Evolutionary conservation across 805 yeast species (phyloP).

Genomic region (Candida silvatica): DNA sequence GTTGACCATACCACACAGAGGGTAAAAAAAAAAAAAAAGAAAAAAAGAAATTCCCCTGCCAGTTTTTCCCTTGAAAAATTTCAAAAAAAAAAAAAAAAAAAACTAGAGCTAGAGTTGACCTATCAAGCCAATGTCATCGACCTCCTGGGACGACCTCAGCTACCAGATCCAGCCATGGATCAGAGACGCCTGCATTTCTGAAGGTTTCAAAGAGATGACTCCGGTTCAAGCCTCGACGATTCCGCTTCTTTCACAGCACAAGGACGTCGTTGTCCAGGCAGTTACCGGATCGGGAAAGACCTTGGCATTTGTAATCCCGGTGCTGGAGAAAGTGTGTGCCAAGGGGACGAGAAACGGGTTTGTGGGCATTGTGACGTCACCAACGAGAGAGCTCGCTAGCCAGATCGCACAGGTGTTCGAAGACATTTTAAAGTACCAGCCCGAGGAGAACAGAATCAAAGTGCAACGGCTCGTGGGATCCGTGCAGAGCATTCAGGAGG

Average conservation of each 20-base stretch:
- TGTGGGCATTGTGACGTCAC: conserved; percentile 65
- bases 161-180: conserved; percentile 63
- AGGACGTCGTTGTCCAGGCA: conserved; percentile 95
- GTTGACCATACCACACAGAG: no score
- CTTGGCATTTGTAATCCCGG: conserved; percentile 79
- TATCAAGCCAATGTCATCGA: conserved; percentile 25
- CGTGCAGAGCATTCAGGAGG: conserved; percentile 56
- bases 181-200: conserved; percentile 54
- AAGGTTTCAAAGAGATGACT: conserved; percentile 80
- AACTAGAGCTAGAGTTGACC: conserved; percentile 12
- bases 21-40: background rate
- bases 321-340: conserved; percentile 53
- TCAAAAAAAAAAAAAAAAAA: background rate
- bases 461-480: conserved; percentile 65
- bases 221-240: conserved; percentile 96
- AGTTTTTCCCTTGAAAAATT: no score
- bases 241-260: conserved; percentile 73
- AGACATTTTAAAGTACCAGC: conserved; percentile 47
- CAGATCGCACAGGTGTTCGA: conserved; percentile 67
- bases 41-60: no score
- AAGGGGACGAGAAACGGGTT: conserved; percentile 32
- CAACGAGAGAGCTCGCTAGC: conserved; percentile 54
- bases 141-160: conserved; percentile 52
- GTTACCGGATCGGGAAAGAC: conserved; percentile 99
- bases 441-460: conserved; percentile 35